These are phyloP conservation scores for Canavalia ensiformis DNA, from an alignment of 306 rosid species.

Conservation along the genomic window DNA sequence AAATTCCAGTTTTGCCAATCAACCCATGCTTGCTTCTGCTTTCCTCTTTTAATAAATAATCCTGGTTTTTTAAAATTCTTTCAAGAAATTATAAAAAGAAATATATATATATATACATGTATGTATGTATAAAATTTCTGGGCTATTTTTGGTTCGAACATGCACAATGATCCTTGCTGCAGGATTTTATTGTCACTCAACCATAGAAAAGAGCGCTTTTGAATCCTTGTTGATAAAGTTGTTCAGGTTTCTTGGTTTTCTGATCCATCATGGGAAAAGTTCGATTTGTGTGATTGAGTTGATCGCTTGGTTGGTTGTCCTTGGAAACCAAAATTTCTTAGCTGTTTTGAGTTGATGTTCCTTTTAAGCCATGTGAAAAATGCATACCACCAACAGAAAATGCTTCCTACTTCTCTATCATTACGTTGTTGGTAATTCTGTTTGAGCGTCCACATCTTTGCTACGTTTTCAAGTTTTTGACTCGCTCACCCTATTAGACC, in stretches of 20 bases:
- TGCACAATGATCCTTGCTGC: neutral
- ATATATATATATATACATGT: no score
- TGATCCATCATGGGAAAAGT: constrained; percentile 11
- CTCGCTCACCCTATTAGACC: constrained; percentile 1
- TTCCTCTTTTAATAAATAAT: neutral
- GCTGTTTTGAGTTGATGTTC: constrained; percentile 6
- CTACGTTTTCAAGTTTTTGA: constrained; percentile 38
- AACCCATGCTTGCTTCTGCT: neutral
- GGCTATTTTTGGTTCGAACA: constrained; percentile 15
- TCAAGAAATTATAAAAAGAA: neutral
- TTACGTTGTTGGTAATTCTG: constrained; percentile 20
- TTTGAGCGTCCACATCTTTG: constrained; percentile 25
- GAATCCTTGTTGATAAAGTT: constrained; percentile 23
- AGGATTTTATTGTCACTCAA: neutral
- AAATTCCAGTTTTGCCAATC: neutral
- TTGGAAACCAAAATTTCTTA: constrained; percentile 11
- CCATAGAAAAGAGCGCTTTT: neutral
- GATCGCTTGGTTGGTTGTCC: neutral
- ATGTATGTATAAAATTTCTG: neutral
- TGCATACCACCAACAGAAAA: constrained; percentile 38
- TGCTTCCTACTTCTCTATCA: neutral
- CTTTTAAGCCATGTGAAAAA: constrained; percentile 54
- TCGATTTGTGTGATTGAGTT: constrained; percentile 14
- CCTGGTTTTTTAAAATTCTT: neutral
- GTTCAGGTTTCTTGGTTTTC: neutral